Evolutionary conservation across 306 rosid genomes (phyloP).

Genomic region (Vigna reflexopilosa): DNA sequence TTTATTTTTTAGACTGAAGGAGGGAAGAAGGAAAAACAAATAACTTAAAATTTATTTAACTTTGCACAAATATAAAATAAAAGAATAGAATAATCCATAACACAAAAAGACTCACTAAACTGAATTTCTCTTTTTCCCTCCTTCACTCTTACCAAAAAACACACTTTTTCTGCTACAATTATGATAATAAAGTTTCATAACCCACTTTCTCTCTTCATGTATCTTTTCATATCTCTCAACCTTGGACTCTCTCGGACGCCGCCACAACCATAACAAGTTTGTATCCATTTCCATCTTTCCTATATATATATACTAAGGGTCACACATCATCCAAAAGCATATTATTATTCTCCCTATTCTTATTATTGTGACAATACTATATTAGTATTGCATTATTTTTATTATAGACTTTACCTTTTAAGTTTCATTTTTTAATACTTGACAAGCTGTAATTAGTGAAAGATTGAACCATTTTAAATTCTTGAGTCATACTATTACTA

Average conservation of each 20-base stretch:
- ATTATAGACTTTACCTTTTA: neutral
- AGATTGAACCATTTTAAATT: neutral
- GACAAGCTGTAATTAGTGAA: neutral
- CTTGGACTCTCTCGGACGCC: neutral
- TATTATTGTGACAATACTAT: neutral
- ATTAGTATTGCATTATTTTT: neutral
- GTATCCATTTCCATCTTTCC: neutral
- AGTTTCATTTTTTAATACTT: neutral
- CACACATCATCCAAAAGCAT: neutral
- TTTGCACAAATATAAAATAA: too few relatives aligned
- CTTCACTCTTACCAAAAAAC: neutral
- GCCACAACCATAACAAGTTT: constrained; percentile 5
- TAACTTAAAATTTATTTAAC: too few relatives aligned
- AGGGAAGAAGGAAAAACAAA: too few relatives aligned
- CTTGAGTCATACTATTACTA: neutral
- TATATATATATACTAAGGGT: neutral
- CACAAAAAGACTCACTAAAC: too few relatives aligned
- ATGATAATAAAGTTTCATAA: neutral
- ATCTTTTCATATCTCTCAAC: neutral
- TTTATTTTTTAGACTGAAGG: too few relatives aligned
- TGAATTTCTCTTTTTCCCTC: too few relatives aligned
- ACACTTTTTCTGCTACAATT: neutral
- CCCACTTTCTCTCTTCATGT: neutral
- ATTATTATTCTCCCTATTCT: neutral
- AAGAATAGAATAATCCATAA: too few relatives aligned